A percentile compares a stretch with the other conserved stretches of the same genome.
Conservation (phyloP, 129 eudicot species). For the Saussurea involucrata region DNA sequence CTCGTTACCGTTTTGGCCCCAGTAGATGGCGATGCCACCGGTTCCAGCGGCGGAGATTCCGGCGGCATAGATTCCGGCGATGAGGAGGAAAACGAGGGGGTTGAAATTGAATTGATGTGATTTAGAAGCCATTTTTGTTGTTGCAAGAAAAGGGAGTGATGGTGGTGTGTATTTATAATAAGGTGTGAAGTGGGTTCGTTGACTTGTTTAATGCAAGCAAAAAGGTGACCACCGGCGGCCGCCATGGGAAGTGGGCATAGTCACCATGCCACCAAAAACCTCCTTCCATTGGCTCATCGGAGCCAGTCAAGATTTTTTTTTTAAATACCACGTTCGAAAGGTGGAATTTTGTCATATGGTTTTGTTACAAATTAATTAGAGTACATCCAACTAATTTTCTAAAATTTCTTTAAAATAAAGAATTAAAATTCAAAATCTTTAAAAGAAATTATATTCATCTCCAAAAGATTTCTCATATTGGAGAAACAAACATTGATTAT, state of each 20-base stretch:
- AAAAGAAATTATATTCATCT: too few species aligned
- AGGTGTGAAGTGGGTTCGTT: conserved; percentile 19
- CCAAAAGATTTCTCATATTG: too few species aligned
- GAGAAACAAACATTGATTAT: too few species aligned
- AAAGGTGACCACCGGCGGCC: conserved; percentile 20
- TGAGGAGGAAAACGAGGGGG: conserved; percentile 23
- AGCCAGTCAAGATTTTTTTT: conserved; percentile 2
- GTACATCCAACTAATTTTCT: too few species aligned
- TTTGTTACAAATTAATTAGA: not conserved
- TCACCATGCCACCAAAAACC: conserved; percentile 20
- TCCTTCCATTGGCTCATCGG: not conserved
- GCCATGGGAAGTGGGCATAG: conserved; percentile 29
- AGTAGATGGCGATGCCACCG: conserved; percentile 75
- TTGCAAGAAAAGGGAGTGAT: conserved; percentile 11
- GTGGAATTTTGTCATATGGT: not conserved
- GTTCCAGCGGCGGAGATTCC: not conserved
- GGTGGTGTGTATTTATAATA: conserved; percentile 22
- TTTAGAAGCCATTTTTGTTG: conserved; percentile 38
- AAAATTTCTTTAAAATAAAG: too few species aligned
- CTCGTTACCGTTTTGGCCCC: conserved; percentile 83
- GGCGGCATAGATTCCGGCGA: not conserved
- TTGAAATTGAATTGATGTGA: conserved; percentile 3
- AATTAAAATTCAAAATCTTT: too few species aligned
- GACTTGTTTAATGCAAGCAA: conserved; percentile 18
- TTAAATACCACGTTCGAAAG: not conserved